Base-by-base conservation (phyloP, 148 eudicot genomes). In the Chenopodium formosanum region DNA sequence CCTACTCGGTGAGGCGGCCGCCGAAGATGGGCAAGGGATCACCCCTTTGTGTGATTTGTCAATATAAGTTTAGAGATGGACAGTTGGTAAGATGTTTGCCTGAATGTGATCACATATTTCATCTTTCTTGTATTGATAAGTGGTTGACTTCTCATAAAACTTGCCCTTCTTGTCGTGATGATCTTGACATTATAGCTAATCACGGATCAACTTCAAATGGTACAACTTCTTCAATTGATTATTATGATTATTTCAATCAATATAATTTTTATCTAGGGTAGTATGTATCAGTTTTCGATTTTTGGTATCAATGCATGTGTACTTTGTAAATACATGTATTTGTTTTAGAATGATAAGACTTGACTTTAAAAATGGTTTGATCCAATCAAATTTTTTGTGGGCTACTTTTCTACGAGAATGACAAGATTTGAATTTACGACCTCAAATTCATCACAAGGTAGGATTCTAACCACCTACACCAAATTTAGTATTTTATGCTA, bases 111-210 rank as follows among this genome's bases (percentile, higher is more conserved):
- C 86, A 84, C 56, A 65, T 84, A 0, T 84, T 84, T 14, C 86
- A 84, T 29, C 22, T 75, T 47, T 34, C 23, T 32, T 84, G 86
- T 48, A 80, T 84, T 23, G 86, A 84, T 58, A 76, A 70, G 11
- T 84, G 86, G 86, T 84, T 84, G 80, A 23, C 53, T 37, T 68
- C 53, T 32, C 83, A 80, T 70, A 67, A 73, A 44, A 75, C 83
- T 29, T 84, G 86, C 48, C 86, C 86, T 75, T 84, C 80, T 80
- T 84, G 86, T 68, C 82, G 86, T 46, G 76, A 82, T 70, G 52
- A 84, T 50, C 82, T 84, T 56, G 47, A 79, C 17, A 20, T 40
- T 2, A 20, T 44, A 65, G 29, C 32, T 7, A 63, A 12, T 11
- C 47, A 62, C 56, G 65, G 52, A 12, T 69, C 63, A 19, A 52